Evolutionary conservation across 1,284 basidiomycete genomes (phyloP), one percentile per base, ranked within the genome.

Genomic region (Trichosporon faecale): DNA sequence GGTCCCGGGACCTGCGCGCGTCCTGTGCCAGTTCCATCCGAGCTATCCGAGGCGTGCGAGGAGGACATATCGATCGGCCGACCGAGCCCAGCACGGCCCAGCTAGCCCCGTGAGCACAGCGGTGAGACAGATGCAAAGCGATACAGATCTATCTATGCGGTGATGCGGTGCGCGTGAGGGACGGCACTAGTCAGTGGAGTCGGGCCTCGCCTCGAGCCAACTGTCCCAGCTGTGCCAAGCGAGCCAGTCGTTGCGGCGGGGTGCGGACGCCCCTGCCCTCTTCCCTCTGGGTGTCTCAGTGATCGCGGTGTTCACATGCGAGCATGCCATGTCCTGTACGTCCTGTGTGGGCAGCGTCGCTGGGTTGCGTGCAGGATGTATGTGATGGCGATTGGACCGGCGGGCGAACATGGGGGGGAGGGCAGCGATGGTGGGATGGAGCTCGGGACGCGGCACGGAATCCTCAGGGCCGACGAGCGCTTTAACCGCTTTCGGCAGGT

Each of bases 81-180:
- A 60, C 55, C 27, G 55, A 60, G 49, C 40, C 16, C 37, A 33
- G 31, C 9, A 9, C 37, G 14, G 37, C 37, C 12, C 37, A 21
- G n/a, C 46, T 6, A 49, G 23, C 21, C 23, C 23, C 8, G 12
- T 3, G 52, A 6, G 23, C 23, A 3, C 2, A 3, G 52, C 52
- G 9, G 7, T 31, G 27, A 27, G 55, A 27, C 55, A 31, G 25
- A 31, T 60, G 25, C 16, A 16, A 60, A 31, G 55, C 55, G 55
- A 60, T n/a, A 60, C 25, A 60, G 55, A 60, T 60, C 55, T 31
- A 60, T 29, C 25, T n/a, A 60, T 60, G 55, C 27, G 55, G 25
- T 21, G 49, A 52, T 52, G 49, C 21, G 49, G 49, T 52, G 23
- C 49, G 16, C 6, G 49, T 23, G 49, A 52, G 49, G 27, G 55